A percentile compares a stretch with the other conserved stretches of the same genome.
Conservation (phyloP, 352 stramenopile species). For the Pythium coloratum region DNA sequence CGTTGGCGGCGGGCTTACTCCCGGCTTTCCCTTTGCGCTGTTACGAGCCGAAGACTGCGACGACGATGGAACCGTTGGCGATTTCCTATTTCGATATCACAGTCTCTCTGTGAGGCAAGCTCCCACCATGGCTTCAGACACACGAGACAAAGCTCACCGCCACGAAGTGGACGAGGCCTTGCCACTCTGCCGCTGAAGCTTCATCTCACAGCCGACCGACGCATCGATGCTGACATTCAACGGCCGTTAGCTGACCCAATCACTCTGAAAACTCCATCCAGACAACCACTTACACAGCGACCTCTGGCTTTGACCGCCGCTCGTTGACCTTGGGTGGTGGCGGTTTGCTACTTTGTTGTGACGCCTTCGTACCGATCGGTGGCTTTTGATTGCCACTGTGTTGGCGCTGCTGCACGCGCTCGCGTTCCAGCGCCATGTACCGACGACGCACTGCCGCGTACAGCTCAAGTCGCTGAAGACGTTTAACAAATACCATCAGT, state of each 20-base stretch:
- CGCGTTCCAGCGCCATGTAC: conserved; percentile 63
- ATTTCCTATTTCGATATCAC: conserved; percentile 6
- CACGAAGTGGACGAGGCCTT: conserved; percentile 48
- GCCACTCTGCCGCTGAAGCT: conserved; percentile 30
- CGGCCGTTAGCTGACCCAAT: not conserved
- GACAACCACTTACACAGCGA: not conserved
- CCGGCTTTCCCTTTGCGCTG: not conserved
- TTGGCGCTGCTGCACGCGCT: conserved; percentile 20
- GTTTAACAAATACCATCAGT: not conserved
- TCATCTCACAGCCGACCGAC: conserved; percentile 1
- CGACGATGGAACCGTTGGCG: not conserved
- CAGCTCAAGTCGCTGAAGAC: conserved; percentile 35
- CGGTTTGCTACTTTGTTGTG: not conserved
- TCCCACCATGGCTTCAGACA: not conserved
- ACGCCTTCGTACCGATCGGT: not conserved
- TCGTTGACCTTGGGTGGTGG: not conserved
- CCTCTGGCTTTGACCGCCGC: not conserved
- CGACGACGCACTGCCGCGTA: conserved; percentile 51
- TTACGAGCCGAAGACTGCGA: not conserved
- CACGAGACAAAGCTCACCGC: conserved; percentile 32
- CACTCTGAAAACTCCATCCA: not conserved
- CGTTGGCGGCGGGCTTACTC: not conserved
- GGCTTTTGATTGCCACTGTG: conserved; percentile 15
- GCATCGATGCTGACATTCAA: conserved; percentile 22
- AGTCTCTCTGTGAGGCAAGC: not conserved